Evolutionary conservation across 1,284 basidiomycete species (phyloP), one percentile per base, ranked within the genome.

Genomic region (Vanrija sp.): DNA sequence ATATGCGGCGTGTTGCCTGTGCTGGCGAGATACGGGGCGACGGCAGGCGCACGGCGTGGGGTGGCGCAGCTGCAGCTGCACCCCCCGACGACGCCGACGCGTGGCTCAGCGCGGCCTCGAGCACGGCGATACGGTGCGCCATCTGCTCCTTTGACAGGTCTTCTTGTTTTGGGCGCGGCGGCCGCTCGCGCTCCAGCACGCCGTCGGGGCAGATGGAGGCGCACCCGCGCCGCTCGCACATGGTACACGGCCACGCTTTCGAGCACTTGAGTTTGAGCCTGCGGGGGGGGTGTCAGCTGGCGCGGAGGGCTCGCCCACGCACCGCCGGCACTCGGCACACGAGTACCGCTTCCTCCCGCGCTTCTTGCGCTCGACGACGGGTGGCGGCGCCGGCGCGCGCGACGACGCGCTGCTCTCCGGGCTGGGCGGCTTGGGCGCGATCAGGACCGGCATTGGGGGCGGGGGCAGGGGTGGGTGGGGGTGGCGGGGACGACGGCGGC

Each of bases 211-310:
- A 61, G 18, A 61, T 55, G 12, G 49, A 21, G 12, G 45, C 49
- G 19, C 54, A 55, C 8, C 54, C 54, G 19, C 49, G 28, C 16
- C 54, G 49, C 49, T 55, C 54, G 49, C 59, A 61, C 42, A 49
- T 52, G n/a, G 59, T 61, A 42, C 59, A 61, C 26, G 59, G 59
- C 59, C 59, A 61, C 12, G 50, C 25, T 18, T 57, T 52, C 18
- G 59, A 61, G 53, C 59, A 61, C 23, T 55, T 54, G 28, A 61
- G 55, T 40, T 61, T 61, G 51, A 61, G 59, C 6, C 59, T 61
- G 55, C n/a, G n/a, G n/a, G n/a, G n/a, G 15, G 38, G 3, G 6
- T 28, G 28, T 28, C 21, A 28, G 28, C 10, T 28, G 28, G 10
- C 28, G 10, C 6, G 7, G 28, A 28, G 44, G 18, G 15, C 45